These are phyloP conservation scores for Podaxis carcinomalis DNA, from an alignment of 768 basidiomycete genomes.

Conservation along the genomic window DNA sequence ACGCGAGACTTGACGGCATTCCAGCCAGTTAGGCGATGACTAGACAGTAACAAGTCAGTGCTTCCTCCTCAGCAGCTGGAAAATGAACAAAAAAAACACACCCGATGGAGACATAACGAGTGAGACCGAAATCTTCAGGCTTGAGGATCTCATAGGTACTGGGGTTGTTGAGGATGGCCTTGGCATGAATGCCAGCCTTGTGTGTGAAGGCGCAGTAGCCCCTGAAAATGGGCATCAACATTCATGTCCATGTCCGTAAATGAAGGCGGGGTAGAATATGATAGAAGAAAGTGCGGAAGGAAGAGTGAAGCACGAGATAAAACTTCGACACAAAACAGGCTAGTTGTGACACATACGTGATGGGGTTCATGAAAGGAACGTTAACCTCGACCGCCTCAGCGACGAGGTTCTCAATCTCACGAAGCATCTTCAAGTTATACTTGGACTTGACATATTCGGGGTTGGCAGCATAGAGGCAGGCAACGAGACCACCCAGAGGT, in stretches of 20 bases:
- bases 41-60: conserved; percentile 21
- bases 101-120: conserved; percentile 97
- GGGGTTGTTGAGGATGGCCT: conserved; percentile 95
- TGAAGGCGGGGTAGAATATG: not conserved
- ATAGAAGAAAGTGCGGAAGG: too few relatives aligned
- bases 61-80: not conserved
- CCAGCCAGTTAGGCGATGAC: conserved; percentile 96
- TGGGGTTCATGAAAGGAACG: conserved; percentile 95
- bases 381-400: conserved; percentile 98
- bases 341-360: conserved; percentile 53
- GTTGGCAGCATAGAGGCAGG: conserved; percentile 94
- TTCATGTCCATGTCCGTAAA: not conserved
- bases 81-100: conserved; percentile 25
- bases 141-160: conserved; percentile 99
- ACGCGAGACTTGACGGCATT: conserved; percentile 99
- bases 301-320: not conserved
- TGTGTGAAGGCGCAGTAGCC: conserved; percentile 99
- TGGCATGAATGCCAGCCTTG: conserved; percentile 99
- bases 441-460: conserved; percentile 99
- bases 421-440: conserved; percentile 96
- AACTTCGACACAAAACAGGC: not conserved
- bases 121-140: conserved; percentile 98
- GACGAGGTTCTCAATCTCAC: conserved; percentile 98
- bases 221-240: conserved; percentile 35
- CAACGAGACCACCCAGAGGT: conserved; percentile 93